Conservation (phyloP, 1,139 yeast genomes). For the Sugiyamaella novakii region DNA sequence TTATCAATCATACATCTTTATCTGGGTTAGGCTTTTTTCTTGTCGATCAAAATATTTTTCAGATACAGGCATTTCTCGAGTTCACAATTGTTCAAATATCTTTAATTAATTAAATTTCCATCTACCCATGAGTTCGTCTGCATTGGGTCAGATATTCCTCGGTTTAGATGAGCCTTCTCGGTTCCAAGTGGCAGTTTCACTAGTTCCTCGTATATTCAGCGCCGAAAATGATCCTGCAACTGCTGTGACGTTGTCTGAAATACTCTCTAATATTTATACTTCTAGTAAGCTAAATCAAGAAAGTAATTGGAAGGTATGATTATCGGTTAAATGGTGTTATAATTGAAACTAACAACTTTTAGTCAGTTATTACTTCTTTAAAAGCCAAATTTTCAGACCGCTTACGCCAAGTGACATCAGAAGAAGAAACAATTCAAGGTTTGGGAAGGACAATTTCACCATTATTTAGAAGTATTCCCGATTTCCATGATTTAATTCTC, state of each 20-base stretch:
- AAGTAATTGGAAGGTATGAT: constrained; percentile 10
- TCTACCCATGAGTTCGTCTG: no score
- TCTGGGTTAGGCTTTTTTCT: constrained; percentile 5
- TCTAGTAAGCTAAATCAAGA: not conserved
- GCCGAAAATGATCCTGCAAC: not conserved
- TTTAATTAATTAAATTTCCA: no score
- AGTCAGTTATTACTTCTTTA: not conserved
- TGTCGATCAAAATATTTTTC: constrained; percentile 8
- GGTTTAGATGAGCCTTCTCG: constrained; percentile 12
- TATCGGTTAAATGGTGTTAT: no score
- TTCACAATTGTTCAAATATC: no score
- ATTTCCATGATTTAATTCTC: not conserved
- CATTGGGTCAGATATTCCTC: constrained; percentile 10
- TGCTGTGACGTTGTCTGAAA: constrained; percentile 3
- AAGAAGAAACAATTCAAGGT: constrained; percentile 1
- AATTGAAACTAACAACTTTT: constrained; percentile 8
- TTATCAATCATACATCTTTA: not conserved
- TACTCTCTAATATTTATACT: constrained; percentile 8
- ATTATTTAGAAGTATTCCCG: constrained; percentile 8
- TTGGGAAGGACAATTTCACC: constrained; percentile 10
- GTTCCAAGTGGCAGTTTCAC: constrained; percentile 6
- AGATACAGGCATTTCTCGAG: no score
- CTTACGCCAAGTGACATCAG: not conserved
- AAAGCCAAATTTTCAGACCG: not conserved
- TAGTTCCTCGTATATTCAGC: constrained; percentile 7